Percentiles rank a stretch among this genome's conserved stretches.
phyloP scores from a whole-genome alignment of 1,284 basidiomycete species.

The Anthracocystis panici-leucophaei region DNA sequence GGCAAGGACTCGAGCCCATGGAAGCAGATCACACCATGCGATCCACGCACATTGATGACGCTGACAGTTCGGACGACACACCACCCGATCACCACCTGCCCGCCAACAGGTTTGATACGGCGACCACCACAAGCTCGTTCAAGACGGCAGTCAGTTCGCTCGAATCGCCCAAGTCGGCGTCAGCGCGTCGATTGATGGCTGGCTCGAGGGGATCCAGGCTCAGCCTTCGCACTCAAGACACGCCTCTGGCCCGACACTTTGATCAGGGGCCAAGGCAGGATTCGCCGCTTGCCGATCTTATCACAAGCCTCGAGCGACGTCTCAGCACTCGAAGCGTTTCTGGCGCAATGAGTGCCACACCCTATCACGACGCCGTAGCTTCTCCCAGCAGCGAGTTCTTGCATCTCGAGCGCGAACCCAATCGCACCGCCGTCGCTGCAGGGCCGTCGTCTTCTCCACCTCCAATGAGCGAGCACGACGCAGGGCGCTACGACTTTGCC shows the following conservation, averaged over 20 bases:
- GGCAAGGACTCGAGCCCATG: constrained; percentile 46
- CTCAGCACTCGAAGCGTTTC: constrained; percentile 31
- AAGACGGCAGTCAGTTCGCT: constrained; percentile 37
- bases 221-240: constrained; percentile 39
- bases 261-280: constrained; percentile 33
- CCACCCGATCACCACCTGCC: constrained; percentile 28
- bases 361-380: constrained; percentile 31
- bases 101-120: constrained; percentile 42
- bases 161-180: constrained; percentile 30
- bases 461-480: constrained; percentile 12
- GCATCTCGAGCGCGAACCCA: constrained; percentile 12
- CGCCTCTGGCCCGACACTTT: constrained; percentile 45
- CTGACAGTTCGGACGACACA: constrained; percentile 34
- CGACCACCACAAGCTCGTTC: constrained; percentile 41
- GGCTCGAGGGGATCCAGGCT: constrained; percentile 34
- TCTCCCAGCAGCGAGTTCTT: constrained; percentile 39
- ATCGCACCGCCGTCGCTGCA: constrained; percentile 16
- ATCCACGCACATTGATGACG: constrained; percentile 36
- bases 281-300: constrained; percentile 48
- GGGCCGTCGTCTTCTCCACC: constrained; percentile 26
- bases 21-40: constrained; percentile 27
- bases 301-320: constrained; percentile 43
- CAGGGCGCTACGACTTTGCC: constrained; percentile 10
- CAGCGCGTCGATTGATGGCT: constrained; percentile 13
- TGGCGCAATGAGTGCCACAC: constrained; percentile 28